phyloP scores from a whole-genome alignment of 1,139 yeast genomes.

The Candida sp. region DNA sequence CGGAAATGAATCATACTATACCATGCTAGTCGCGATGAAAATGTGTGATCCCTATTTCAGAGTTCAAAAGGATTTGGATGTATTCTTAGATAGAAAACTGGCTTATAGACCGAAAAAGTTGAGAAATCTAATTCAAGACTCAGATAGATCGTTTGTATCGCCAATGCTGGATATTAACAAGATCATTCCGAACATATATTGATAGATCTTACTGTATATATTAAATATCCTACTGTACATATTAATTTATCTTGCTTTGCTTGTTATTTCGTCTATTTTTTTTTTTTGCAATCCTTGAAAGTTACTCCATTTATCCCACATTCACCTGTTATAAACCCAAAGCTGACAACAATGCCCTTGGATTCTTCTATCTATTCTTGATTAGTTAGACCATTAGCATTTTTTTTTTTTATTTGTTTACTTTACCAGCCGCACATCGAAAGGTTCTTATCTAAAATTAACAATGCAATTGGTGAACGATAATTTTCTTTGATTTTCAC shows the following conservation, averaged over 20 bases:
- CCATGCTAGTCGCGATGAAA: slow-evolving; percentile 53
- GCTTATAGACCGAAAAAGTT: background rate
- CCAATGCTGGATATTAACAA: background rate
- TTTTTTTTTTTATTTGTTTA: background rate
- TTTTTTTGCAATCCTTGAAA: too few relatives aligned
- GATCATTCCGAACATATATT: background rate
- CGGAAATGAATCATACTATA: slow-evolving; percentile 78
- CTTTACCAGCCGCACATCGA: background rate
- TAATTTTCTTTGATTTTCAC: too few relatives aligned
- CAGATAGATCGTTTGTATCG: background rate
- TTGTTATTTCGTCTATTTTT: too few relatives aligned
- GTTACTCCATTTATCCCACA: too few relatives aligned
- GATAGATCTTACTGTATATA: too few relatives aligned
- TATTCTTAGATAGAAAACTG: slow-evolving; percentile 8
- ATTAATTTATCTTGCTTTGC: too few relatives aligned
- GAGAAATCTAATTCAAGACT: background rate
- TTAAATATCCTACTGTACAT: too few relatives aligned
- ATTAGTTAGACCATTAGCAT: too few relatives aligned
- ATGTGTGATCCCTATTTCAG: slow-evolving; percentile 50
- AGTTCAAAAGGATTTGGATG: slow-evolving; percentile 14
- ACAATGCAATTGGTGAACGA: too few relatives aligned
- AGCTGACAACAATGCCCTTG: too few relatives aligned
- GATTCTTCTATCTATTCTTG: too few relatives aligned
- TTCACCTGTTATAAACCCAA: too few relatives aligned
- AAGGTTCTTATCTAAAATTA: background rate